A percentile compares a stretch with the other conserved stretches of the same genome.
Conservation (phyloP, 495 filamentous ascomycete genomes). For the Penicillium soppii region DNA sequence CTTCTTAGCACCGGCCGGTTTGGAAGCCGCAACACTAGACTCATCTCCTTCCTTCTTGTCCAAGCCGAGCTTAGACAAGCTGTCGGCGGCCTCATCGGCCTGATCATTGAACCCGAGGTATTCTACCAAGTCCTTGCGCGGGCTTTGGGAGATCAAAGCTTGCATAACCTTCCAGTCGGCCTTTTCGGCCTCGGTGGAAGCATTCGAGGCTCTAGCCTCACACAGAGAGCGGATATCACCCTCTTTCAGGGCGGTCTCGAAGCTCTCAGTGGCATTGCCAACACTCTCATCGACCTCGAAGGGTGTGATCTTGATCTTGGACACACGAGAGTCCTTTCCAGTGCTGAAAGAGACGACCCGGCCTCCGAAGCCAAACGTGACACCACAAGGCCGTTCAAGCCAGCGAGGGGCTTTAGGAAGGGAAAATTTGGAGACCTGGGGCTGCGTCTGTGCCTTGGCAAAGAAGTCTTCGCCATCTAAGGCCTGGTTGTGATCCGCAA, state of each 20-base stretch:
- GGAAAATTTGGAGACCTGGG: slow-evolving; percentile 84
- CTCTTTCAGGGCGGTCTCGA: slow-evolving; percentile 77
- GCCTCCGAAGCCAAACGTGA: slow-evolving; percentile 94
- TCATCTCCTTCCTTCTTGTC: slow-evolving; percentile 42
- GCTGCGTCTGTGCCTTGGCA: slow-evolving; percentile 83
- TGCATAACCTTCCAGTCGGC: slow-evolving; percentile 93
- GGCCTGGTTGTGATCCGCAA: slow-evolving; percentile 60
- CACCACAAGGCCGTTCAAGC: slow-evolving; percentile 81
- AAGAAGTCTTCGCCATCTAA: slow-evolving; percentile 97
- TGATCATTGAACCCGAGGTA: slow-evolving; percentile 81
- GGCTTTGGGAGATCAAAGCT: slow-evolving; percentile 78
- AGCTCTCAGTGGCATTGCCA: slow-evolving; percentile 77
- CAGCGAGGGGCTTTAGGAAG: slow-evolving; percentile 85
- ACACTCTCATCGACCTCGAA: slow-evolving; percentile 89
- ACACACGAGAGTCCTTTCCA: slow-evolving; percentile 62
- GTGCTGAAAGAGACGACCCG: slow-evolving; percentile 78
- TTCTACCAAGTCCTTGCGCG: slow-evolving; percentile 75
- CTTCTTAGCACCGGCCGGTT: slow-evolving; percentile 46
- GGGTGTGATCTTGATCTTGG: slow-evolving; percentile 76
- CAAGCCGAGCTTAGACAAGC: slow-evolving; percentile 44
- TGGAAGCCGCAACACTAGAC: slow-evolving; percentile 47
- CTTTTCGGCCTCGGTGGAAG: slow-evolving; percentile 85
- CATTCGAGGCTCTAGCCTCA: slow-evolving; percentile 68
- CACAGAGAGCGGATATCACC: slow-evolving; percentile 79
- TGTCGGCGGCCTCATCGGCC: slow-evolving; percentile 50